Base-by-base conservation (phyloP, 2,329 filamentous ascomycete species). In the Sporothrix brunneoviolacea region DNA sequence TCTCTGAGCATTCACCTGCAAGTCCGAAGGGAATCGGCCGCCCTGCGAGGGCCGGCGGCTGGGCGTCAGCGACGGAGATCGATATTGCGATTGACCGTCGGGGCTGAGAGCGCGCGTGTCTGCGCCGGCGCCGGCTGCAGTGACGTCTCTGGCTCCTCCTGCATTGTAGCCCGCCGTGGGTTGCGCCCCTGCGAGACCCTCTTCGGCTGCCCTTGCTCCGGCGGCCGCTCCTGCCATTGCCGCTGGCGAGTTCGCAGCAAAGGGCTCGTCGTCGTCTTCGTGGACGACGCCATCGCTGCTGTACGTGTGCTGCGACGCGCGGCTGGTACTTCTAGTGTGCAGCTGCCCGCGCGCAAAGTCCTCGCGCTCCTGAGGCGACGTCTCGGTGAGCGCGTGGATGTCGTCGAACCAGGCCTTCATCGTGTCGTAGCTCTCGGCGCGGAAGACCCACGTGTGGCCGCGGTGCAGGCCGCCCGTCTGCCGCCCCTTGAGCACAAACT, bases 361-460 rank as follows among this genome's bases (percentile, higher is more conserved):
- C 65, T 82, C 88, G 36, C 91, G 85, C 63, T 95, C 91, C 65
- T 94, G 88, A 24, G 89, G 86, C 21, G 85, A 86, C 68, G 87
- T 91, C 65, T 95, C 90, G 5, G 88, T 96, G 55, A 98, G 73
- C 37, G 79, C 82, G 66, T 91, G 90, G 65, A 98, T 91, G 61
- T 95, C 91, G 48, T 93, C 86, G 65, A 90, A 97, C 80, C 93
- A 98, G 40, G 90, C 89, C 73, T 95, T 83, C 91, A 97, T 96
- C 13, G 91, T 96, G 59, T 97, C 91, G 66, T 95, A 75, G 58
- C 79, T 83, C 60, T 85, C 82, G 47, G 81, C 82, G 40, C 83
- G 78, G 68, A 86, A 86, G 19, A 85, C 81, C 83, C 83, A 86
- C 3, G 79, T 84, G 59, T 85, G 82, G 21, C 81, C 82, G 50